phyloP scores from a whole-genome alignment of 768 basidiomycete genomes.

The Amanita molliuscula region DNA sequence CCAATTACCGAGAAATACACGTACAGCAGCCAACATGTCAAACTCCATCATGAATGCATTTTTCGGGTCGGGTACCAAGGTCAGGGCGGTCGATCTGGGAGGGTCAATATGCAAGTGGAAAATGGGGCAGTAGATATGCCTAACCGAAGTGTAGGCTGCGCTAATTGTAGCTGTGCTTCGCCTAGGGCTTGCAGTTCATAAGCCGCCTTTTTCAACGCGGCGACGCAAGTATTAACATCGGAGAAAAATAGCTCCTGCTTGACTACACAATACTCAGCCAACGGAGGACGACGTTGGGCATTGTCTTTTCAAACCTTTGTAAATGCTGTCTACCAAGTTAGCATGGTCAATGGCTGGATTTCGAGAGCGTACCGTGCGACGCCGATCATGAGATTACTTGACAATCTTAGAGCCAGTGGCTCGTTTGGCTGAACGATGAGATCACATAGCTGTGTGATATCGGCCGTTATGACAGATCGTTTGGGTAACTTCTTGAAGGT shows the following conservation, averaged over 20 bases:
- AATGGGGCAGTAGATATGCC: conserved; percentile 7
- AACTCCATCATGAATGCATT: conserved; percentile 45
- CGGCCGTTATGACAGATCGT: conserved; percentile 75
- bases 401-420: conserved; percentile 77
- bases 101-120: conserved; percentile 3
- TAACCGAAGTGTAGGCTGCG: conserved; percentile 55
- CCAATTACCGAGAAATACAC: conserved; percentile 12
- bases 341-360: neutral
- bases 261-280: conserved; percentile 27
- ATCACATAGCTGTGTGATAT: conserved; percentile 72
- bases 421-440: conserved; percentile 78
- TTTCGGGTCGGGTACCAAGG: conserved; percentile 40
- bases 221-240: conserved; percentile 73
- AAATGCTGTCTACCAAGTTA: conserved; percentile 19
- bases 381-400: conserved; percentile 84
- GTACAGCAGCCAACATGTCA: conserved; percentile 53
- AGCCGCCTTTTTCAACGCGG: conserved; percentile 69
- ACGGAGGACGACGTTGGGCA: neutral
- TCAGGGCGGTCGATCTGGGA: conserved; percentile 39
- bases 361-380: conserved; percentile 56
- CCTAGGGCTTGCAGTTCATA: conserved; percentile 44
- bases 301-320: conserved; percentile 25
- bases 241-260: conserved; percentile 77
- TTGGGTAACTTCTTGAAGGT: conserved; percentile 76
- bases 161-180: conserved; percentile 59